Evolutionary conservation across 2,329 filamentous ascomycete genomes (phyloP), one percentile per base, ranked within the genome.

Genomic region (Penicillium sclerotiorum): DNA sequence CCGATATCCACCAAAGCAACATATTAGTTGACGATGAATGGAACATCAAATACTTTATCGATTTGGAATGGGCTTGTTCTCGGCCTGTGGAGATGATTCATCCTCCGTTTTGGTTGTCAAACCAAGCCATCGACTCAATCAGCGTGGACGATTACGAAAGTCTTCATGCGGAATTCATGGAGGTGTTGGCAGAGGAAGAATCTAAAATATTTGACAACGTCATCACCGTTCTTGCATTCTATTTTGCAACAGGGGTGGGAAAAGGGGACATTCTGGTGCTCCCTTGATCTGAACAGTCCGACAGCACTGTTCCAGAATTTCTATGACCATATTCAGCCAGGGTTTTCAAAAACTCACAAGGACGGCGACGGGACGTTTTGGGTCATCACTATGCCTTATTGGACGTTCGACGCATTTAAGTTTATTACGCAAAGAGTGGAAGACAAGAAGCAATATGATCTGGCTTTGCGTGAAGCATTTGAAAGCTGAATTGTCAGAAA

Each of bases 1-100:
- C 72, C 8, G 73, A 77, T 54, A 49, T 77, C 3, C 68, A 76
- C 44, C 62, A 61, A 46, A 73, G 69, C 50, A 68, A 69, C 25
- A 61, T 68, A 4, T 55, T 64, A 20, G 58, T 67, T 18, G 57
- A 65, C 35, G 41, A 53, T 1, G 28, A 64, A 1, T 66, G 64
- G 64, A 50, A 66, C 33, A 57, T 66, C 20, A 61, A 18, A 4
- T 61, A 30, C 20, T 23, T 65, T 0, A 52, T 66, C 4, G 61
- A 67, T 40, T 49, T 67, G 0, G 63, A 66, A 45, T 67, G 60
- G 63, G 49, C 58, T 11, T 64, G 60, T 27, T 51, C 57, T 23
- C 54, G 50, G 5, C 65, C 63, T 9, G 33, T 59, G 4, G 62
- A 65, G 41, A 58, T 61, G 49, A 41, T 65, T 11, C 53, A 56